Evolutionary conservation across 768 basidiomycete genomes (phyloP).

Genomic region (Leccinum aurantiacum): DNA sequence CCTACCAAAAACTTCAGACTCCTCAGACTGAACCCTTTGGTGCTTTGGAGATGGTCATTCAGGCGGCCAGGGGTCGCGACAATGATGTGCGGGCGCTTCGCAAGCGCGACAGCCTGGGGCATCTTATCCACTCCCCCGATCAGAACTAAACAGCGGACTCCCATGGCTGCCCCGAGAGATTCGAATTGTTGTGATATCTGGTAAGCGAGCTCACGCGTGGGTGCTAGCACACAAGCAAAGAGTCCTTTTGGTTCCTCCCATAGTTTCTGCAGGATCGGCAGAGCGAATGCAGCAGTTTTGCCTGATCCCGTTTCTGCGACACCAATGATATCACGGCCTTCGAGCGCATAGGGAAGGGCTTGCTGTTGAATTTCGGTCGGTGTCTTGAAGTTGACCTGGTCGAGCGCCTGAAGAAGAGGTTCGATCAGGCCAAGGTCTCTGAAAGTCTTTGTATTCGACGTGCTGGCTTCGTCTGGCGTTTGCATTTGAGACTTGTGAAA

Average conservation of each 20-base stretch:
- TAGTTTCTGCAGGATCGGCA: constrained; percentile 93
- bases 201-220: constrained; percentile 96
- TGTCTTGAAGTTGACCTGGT: constrained; percentile 74
- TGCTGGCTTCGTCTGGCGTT: constrained; percentile 60
- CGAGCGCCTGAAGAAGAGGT: constrained; percentile 83
- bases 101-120: constrained; percentile 86
- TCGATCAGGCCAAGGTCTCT: constrained; percentile 84
- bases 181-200: constrained; percentile 99
- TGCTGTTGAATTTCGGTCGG: constrained; percentile 92
- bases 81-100: constrained; percentile 91
- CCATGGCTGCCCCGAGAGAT: constrained; percentile 87
- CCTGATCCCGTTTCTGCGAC: constrained; percentile 98
- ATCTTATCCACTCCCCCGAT: constrained; percentile 96
- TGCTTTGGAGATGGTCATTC: constrained; percentile 93
- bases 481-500: constrained; percentile 45
- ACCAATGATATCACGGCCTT: constrained; percentile 95
- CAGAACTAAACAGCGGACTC: constrained; percentile 85
- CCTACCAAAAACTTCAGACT: constrained; percentile 84
- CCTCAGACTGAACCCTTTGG: constrained; percentile 92
- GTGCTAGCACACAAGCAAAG: constrained; percentile 91
- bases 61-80: constrained; percentile 95
- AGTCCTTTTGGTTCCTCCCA: constrained; percentile 95
- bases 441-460: constrained; percentile 58
- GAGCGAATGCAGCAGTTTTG: constrained; percentile 95
- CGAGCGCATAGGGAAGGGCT: constrained; percentile 81